Conservation (phyloP, 139 green algal species). For the Pycnococcus provasolii region DNA sequence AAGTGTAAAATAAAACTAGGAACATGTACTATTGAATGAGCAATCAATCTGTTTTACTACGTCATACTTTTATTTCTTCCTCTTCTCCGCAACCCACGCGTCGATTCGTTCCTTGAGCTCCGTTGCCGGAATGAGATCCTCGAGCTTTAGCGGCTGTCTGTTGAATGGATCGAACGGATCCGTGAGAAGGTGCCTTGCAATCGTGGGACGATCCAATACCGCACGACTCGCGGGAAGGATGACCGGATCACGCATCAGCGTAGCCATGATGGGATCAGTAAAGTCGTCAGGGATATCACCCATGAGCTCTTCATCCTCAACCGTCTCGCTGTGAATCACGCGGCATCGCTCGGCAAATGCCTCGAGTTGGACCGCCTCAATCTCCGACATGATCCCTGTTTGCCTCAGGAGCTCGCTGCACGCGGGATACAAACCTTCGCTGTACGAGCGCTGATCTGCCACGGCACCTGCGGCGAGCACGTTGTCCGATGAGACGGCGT, state of each 20-base stretch:
- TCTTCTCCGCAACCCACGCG: slow-evolving; percentile 45
- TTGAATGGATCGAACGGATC: slow-evolving; percentile 75
- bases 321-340: slow-evolving; percentile 14
- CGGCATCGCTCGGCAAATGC: slow-evolving; percentile 38
- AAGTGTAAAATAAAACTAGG: too few relatives aligned
- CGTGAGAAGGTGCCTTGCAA: slow-evolving; percentile 63
- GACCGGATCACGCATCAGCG: slow-evolving; percentile 84
- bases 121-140: slow-evolving; percentile 41
- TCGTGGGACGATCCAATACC: slow-evolving; percentile 66
- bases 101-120: slow-evolving; percentile 71
- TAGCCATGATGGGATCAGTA: slow-evolving; percentile 70
- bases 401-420: not conserved
- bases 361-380: slow-evolving; percentile 45
- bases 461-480: slow-evolving; percentile 62
- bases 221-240: slow-evolving; percentile 52
- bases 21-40: too few relatives aligned
- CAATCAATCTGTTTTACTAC: not conserved
- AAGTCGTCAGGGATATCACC: slow-evolving; percentile 85
- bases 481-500: slow-evolving; percentile 9
- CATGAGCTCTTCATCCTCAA: slow-evolving; percentile 55
- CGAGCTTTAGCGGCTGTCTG: slow-evolving; percentile 47
- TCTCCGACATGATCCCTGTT: slow-evolving; percentile 12
- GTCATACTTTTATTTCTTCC: slow-evolving; percentile 2
- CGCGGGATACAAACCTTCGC: slow-evolving; percentile 35
- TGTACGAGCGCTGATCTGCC: slow-evolving; percentile 66